A percentile compares a stretch with the other conserved stretches of the same genome.
phyloP scores from a whole-genome alignment of 2,329 filamentous ascomycete species.

The Eutypella sp. region DNA sequence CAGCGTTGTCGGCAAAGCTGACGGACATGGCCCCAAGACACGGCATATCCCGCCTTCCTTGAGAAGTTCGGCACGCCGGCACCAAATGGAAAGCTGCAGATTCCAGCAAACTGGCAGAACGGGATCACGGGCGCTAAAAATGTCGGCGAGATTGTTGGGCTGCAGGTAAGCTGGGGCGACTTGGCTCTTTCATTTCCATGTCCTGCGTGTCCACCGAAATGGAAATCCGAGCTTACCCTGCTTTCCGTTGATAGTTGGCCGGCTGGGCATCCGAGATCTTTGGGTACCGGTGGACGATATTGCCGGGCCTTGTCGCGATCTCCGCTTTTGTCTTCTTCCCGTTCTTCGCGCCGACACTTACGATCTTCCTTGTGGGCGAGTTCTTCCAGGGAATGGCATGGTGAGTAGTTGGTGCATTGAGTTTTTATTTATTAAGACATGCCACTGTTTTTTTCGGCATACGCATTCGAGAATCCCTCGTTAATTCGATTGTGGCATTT shows the following conservation, averaged over 20 bases:
- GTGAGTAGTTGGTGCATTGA: not conserved
- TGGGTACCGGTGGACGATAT: slow-evolving; percentile 36
- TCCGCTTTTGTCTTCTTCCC: slow-evolving; percentile 36
- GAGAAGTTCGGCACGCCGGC: slow-evolving; percentile 27
- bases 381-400: slow-evolving; percentile 37
- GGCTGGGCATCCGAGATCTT: slow-evolving; percentile 37
- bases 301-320: slow-evolving; percentile 31
- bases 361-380: slow-evolving; percentile 33
- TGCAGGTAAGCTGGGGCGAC: too few species aligned
- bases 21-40: slow-evolving; percentile 24
- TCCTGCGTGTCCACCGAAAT: not conserved
- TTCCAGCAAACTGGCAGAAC: slow-evolving; percentile 43
- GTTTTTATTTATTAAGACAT: too few species aligned
- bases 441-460: too few species aligned
- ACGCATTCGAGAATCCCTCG: too few species aligned
- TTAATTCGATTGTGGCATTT: not conserved
- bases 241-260: slow-evolving; percentile 23
- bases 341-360: slow-evolving; percentile 33
- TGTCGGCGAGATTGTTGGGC: slow-evolving; percentile 42
- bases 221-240: not conserved
- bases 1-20: too few species aligned
- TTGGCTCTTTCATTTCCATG: not conserved
- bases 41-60: slow-evolving; percentile 32
- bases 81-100: slow-evolving; percentile 32
- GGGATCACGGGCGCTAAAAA: slow-evolving; percentile 38